Base-by-base conservation (phyloP, 2,329 filamentous ascomycete species). In the Aspergillus vadensis region DNA sequence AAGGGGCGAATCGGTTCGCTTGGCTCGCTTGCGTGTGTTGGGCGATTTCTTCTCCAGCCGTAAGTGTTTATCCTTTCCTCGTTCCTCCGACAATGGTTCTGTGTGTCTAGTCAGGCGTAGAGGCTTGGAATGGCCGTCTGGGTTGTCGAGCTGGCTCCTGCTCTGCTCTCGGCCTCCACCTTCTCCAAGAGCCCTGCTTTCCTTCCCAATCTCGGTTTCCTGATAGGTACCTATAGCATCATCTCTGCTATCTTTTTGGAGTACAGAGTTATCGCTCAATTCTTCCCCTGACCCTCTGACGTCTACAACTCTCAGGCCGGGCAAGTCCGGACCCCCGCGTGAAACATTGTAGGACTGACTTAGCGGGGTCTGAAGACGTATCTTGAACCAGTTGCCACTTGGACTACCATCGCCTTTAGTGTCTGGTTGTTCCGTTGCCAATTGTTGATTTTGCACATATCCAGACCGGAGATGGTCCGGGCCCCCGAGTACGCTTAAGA, bases 291-390 rank as follows among this genome's bases (percentile, higher is more conserved):
- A 5, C 25, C 36, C 15, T 8, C 23, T 47, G 23, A 39, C 19
- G 15, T 47, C 21, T 27, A 32, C 27, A 19, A n/a, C 25, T 3
- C 15, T 36, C 9, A 14, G 7, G 23, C 30, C 30, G 21, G 15
- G 19, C 4, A 14, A 10, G 39, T n/a, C 39, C 21, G 36, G 12
- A 17, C n/a, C n/a, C 39, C n/a, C 39, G 39, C 23, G 47, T 14
- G 49, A 39, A 8, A 57, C 55, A 10, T 19, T 32, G 52, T 51
- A 62, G 7, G 43, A 55, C 51, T 62, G 59, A 32, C 59, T 68
- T 14, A 68, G 32, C n/a, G 54, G 55, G 25, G 65, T 63, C 9
- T 63, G 57, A 17, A 60, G 60, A 39, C 63, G 64, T 36, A 63
- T 19, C 2, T 53, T 55, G 19, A 55, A 55, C 65, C 64, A 68